Evolutionary conservation across 805 yeast genomes (phyloP).

Genomic region (Kockiozyma suomiensis): DNA sequence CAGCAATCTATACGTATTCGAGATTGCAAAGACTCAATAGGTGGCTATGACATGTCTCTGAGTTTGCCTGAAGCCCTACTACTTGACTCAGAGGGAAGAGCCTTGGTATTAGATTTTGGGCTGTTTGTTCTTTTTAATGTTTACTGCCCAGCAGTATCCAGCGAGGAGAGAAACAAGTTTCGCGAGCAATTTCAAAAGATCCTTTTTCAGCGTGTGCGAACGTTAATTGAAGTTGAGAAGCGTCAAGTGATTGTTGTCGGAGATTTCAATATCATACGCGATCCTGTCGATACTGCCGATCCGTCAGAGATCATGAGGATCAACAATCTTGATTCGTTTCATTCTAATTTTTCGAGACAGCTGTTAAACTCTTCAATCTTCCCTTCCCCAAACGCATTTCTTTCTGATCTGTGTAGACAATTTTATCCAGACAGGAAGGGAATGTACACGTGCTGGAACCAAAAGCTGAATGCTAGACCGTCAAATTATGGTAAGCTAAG

Average conservation of each 20-base stretch:
- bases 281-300: slow-evolving; percentile 82
- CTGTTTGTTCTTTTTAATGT: slow-evolving; percentile 52
- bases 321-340: too few relatives aligned
- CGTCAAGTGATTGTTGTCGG: slow-evolving; percentile 82
- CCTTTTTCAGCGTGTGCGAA: slow-evolving; percentile 63
- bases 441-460: slow-evolving; percentile 93
- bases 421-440: slow-evolving; percentile 59
- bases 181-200: slow-evolving; percentile 60
- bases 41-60: slow-evolving; percentile 32
- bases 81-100: slow-evolving; percentile 84
- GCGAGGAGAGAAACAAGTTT: slow-evolving; percentile 59
- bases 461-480: slow-evolving; percentile 71
- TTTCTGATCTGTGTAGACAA: slow-evolving; percentile 45
- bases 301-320: too few relatives aligned
- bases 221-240: slow-evolving; percentile 56
- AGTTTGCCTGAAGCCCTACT: slow-evolving; percentile 45
- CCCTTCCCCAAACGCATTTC: slow-evolving; percentile 23
- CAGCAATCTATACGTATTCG: slow-evolving; percentile 34
- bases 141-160: slow-evolving; percentile 93
- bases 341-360: too few relatives aligned
- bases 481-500: slow-evolving; percentile 52
- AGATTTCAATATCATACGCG: slow-evolving; percentile 81
- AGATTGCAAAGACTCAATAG: slow-evolving; percentile 37
- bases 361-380: slow-evolving; percentile 24
- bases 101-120: slow-evolving; percentile 69